These are phyloP conservation scores for Ceratocystis huliohia DNA, from an alignment of 2,329 filamentous ascomycete species.

Conservation along the genomic window DNA sequence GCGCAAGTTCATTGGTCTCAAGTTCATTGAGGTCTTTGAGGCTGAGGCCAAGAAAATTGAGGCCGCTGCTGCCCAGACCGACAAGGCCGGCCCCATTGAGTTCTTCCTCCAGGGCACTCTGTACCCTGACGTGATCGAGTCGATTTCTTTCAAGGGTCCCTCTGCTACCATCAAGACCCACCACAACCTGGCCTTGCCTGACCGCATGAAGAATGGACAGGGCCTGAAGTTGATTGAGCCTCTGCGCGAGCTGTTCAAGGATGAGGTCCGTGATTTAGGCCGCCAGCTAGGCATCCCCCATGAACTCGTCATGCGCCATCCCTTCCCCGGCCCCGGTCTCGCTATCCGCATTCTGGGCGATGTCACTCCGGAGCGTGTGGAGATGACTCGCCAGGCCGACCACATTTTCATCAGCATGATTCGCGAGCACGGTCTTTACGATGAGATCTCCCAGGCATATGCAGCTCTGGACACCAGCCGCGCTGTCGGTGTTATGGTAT, in stretches of 20 bases:
- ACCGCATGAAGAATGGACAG: conserved; percentile 37
- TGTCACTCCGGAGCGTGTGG: conserved; percentile 65
- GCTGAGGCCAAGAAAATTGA: conserved; percentile 45
- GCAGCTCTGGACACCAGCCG: conserved; percentile 21
- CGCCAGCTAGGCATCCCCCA: conserved; percentile 28
- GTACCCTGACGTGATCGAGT: conserved; percentile 44
- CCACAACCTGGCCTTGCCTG: conserved; percentile 57
- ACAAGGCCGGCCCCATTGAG: conserved; percentile 60
- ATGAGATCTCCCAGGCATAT: conserved; percentile 34
- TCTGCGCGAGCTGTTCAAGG: conserved; percentile 69
- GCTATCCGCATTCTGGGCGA: conserved; percentile 74
- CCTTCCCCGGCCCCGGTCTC: conserved; percentile 39
- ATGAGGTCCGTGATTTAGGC: conserved; percentile 32
- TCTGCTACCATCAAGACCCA: conserved; percentile 45
- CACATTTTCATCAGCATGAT: conserved; percentile 67
- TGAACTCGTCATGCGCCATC: conserved; percentile 27
- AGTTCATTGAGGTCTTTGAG: conserved; percentile 58
- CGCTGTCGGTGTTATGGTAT: conserved; percentile 22
- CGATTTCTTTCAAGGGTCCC: conserved; percentile 36
- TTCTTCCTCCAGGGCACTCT: conserved; percentile 79
- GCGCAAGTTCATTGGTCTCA: conserved; percentile 78
- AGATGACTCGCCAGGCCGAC: conserved; percentile 66
- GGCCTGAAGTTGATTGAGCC: conserved; percentile 62
- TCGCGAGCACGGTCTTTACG: conserved; percentile 56
- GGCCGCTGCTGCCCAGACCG: conserved; percentile 48